Evolutionary conservation across 352 stramenopile species (phyloP).

Genomic region (Phytophthora syringae): DNA sequence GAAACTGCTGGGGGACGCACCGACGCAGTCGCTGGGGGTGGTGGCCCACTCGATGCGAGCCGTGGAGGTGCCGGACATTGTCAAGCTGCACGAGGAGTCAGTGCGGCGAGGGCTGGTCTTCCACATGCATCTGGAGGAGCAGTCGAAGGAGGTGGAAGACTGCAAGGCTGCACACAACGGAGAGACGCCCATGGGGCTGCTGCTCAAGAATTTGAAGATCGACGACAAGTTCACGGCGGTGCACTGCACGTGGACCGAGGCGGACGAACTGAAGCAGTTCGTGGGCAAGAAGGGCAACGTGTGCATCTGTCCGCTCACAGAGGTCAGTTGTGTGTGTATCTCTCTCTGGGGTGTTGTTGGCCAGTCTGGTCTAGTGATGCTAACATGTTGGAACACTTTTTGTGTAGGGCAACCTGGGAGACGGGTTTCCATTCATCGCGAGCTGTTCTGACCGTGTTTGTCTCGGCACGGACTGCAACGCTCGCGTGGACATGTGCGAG

Average conservation of each 20-base stretch:
- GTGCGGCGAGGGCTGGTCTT: slow-evolving; percentile 69
- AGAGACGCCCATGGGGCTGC: slow-evolving; percentile 68
- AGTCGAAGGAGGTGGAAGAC: slow-evolving; percentile 81
- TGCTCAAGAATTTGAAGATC: slow-evolving; percentile 71
- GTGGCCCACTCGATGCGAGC: slow-evolving; percentile 82
- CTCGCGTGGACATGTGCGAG: slow-evolving; percentile 83
- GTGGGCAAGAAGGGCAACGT: slow-evolving; percentile 71
- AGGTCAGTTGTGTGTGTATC: slow-evolving; percentile 32
- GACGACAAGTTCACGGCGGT: slow-evolving; percentile 81
- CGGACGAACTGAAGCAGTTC: slow-evolving; percentile 58
- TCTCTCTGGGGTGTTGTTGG: too few species aligned
- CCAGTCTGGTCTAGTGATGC: not conserved
- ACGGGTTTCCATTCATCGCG: slow-evolving; percentile 73
- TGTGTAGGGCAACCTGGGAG: slow-evolving; percentile 69
- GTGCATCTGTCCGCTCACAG: slow-evolving; percentile 78
- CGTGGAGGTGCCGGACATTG: slow-evolving; percentile 62
- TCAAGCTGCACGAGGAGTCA: slow-evolving; percentile 72
- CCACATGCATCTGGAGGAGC: slow-evolving; percentile 71
- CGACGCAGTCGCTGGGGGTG: slow-evolving; percentile 69
- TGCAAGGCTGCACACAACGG: slow-evolving; percentile 64
- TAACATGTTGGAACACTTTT: too few species aligned
- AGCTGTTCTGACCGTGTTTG: slow-evolving; percentile 72
- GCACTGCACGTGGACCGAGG: slow-evolving; percentile 78
- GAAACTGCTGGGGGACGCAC: slow-evolving; percentile 25
- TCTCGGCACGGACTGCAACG: slow-evolving; percentile 80